These are phyloP conservation scores for Talaromyces pinophilus DNA, from an alignment of 2,329 filamentous ascomycete species.

Conservation along the genomic window DNA sequence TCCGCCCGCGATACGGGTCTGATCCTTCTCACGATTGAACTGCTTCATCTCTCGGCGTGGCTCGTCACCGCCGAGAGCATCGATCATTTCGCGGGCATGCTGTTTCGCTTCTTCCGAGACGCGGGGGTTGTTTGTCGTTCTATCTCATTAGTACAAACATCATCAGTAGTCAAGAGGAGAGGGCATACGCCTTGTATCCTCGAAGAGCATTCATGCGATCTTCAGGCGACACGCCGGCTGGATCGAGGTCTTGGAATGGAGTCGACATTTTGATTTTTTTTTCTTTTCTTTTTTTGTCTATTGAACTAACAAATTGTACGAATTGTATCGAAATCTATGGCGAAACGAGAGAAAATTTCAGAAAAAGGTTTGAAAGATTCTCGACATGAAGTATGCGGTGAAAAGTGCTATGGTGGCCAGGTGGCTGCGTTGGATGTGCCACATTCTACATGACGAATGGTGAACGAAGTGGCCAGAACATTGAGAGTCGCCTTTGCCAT, in stretches of 20 bases:
- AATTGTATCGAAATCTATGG: neutral
- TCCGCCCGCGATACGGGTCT: constrained; percentile 25
- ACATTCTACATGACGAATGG: constrained; percentile 6
- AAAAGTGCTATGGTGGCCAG: constrained; percentile 11
- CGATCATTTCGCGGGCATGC: constrained; percentile 26
- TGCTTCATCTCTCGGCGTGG: constrained; percentile 25
- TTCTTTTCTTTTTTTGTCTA: neutral
- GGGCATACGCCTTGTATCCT: constrained; percentile 25
- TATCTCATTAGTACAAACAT: constrained; percentile 7
- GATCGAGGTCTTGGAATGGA: constrained; percentile 23
- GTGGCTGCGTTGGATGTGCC: neutral
- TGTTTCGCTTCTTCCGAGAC: constrained; percentile 28
- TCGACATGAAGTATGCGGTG: constrained; percentile 1
- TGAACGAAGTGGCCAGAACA: constrained; percentile 15
- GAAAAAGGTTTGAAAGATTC: neutral
- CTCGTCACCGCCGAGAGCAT: constrained; percentile 25
- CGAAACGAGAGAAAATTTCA: neutral
- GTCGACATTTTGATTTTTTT: constrained; percentile 15
- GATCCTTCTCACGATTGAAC: constrained; percentile 25
- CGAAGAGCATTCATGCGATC: constrained; percentile 26
- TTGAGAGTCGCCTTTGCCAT: neutral
- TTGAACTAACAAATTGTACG: neutral
- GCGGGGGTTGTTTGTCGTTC: constrained; percentile 27
- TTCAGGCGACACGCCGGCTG: constrained; percentile 22
- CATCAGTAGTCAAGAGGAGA: neutral